Evolutionary conservation across 192 early-diverging fungal genomes (phyloP).

Genomic region (Chytriomyces hyalinus): DNA sequence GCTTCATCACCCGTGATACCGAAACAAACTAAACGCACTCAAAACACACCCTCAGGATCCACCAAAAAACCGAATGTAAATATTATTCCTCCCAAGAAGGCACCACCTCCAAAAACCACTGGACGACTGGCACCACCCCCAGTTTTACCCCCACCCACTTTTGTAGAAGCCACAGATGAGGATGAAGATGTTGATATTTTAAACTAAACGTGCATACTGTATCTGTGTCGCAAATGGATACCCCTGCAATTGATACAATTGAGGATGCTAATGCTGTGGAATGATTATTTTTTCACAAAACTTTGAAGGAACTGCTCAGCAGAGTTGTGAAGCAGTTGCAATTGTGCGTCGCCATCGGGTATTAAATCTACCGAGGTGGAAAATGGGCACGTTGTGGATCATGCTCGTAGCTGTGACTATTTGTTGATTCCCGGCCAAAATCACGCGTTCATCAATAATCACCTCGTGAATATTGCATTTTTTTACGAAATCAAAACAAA

Average conservation of each 20-base stretch:
- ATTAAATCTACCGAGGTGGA: no score
- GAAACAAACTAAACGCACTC: background rate
- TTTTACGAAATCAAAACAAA: background rate
- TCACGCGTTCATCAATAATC: no score
- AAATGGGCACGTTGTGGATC: no score
- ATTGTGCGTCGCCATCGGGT: no score
- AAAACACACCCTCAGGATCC: background rate
- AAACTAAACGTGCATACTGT: background rate
- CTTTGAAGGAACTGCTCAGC: no score
- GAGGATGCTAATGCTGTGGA: no score
- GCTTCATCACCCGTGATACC: background rate
- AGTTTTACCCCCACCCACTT: background rate
- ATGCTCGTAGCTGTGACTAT: no score
- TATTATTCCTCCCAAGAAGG: background rate
- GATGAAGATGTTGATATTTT: slow-evolving; percentile 29
- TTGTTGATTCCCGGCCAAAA: no score
- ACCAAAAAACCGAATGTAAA: background rate
- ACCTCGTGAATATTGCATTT: no score
- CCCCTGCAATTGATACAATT: background rate
- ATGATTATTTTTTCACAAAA: no score
- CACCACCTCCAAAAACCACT: background rate
- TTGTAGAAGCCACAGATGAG: slow-evolving; percentile 20
- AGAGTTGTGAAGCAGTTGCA: no score
- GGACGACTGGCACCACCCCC: background rate
- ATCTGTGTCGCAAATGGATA: background rate